A percentile compares a stretch with the other conserved stretches of the same genome.
Evolutionary conservation across 495 filamentous ascomycete species (phyloP).

Genomic region (Cairneyella variabilis): DNA sequence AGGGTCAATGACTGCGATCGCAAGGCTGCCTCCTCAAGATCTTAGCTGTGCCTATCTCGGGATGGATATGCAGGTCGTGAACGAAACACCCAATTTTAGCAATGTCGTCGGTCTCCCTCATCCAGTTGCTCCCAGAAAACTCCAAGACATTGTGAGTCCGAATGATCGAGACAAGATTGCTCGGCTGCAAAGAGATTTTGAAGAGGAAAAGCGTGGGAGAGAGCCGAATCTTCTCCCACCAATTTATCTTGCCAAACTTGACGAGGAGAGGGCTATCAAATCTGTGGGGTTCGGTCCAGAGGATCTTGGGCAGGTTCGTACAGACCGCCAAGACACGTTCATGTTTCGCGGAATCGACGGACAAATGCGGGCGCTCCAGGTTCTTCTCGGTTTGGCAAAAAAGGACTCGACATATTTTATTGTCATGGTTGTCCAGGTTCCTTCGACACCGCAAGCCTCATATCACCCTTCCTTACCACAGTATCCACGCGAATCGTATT

Average conservation of each 20-base stretch:
- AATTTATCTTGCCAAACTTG: slow-evolving; percentile 41
- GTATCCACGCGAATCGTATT: slow-evolving; percentile 37
- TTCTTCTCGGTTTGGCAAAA: slow-evolving; percentile 46
- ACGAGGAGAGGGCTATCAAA: slow-evolving; percentile 45
- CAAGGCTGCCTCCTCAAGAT: slow-evolving; percentile 19
- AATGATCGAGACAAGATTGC: slow-evolving; percentile 48
- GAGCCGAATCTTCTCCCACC: slow-evolving; percentile 53
- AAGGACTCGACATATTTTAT: slow-evolving; percentile 52
- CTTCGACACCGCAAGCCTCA: slow-evolving; percentile 33
- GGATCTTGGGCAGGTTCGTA: slow-evolving; percentile 39
- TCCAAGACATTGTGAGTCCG: slow-evolving; percentile 44
- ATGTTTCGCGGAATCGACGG: slow-evolving; percentile 45
- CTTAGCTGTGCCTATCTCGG: slow-evolving; percentile 51
- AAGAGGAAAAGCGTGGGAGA: slow-evolving; percentile 43
- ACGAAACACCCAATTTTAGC: slow-evolving; percentile 46
- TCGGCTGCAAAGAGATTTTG: slow-evolving; percentile 39
- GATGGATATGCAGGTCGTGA: slow-evolving; percentile 51
- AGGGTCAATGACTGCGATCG: slow-evolving; percentile 30
- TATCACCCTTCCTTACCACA: slow-evolving; percentile 34
- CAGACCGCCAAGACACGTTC: slow-evolving; percentile 45
- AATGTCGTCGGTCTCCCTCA: slow-evolving; percentile 43
- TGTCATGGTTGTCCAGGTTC: slow-evolving; percentile 36
- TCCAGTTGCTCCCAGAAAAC: slow-evolving; percentile 34
- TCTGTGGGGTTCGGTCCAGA: slow-evolving; percentile 42
- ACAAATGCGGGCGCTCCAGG: slow-evolving; percentile 35